Evolutionary conservation across 495 filamentous ascomycete genomes (phyloP), one percentile per base, ranked within the genome.

Genomic region (Penicillium cosmopolitanum): DNA sequence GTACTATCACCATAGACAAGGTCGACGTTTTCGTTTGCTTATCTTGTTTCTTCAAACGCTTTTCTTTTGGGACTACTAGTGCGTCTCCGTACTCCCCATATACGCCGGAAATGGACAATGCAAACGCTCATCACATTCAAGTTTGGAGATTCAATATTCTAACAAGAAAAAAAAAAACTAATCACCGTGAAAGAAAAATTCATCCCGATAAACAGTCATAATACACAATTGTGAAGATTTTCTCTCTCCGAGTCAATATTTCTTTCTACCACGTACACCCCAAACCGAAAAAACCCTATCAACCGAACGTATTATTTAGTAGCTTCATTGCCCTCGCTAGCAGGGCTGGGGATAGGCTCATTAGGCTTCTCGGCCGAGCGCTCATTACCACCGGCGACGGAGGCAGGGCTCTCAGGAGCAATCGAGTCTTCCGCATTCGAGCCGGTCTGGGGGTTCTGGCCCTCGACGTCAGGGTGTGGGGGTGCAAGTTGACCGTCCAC

Each of bases 381-480:
- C 65, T 89, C 88, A 63, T 87, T 66, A 11, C 61, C 85, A 47
- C 83, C 84, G 52, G 83, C 81, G 52, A 86, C 73, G 12, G 74
- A 76, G 35, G 77, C 77, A 44, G 77, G 77, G 42, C 67, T 64
- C 56, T 78, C 75, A 18, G 75, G 76, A 1, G 69, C 69, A n/a
- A 71, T 65, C 8, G 72, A 72, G 52, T 77, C 73, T n/a, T 73
- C 57, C 51, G 70, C 56, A 44, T 66, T 66, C 54, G 72, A 73
- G 55, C 74, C 66, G 38, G 89, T 92, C 65, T 89, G 85, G 33
- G 85, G 83, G 57, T 91, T 84, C 56, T 81, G 80, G 56, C 89
- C 89, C 72, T 96, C 83, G 31, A 90, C 88, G 65, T 93, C 91
- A 6, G 90, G 91, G 69, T 94, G 90, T n/a, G 89, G 90, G 31